phyloP scores from a whole-genome alignment of 2,329 filamentous ascomycete genomes.

The Cordyceps tenuipes region DNA sequence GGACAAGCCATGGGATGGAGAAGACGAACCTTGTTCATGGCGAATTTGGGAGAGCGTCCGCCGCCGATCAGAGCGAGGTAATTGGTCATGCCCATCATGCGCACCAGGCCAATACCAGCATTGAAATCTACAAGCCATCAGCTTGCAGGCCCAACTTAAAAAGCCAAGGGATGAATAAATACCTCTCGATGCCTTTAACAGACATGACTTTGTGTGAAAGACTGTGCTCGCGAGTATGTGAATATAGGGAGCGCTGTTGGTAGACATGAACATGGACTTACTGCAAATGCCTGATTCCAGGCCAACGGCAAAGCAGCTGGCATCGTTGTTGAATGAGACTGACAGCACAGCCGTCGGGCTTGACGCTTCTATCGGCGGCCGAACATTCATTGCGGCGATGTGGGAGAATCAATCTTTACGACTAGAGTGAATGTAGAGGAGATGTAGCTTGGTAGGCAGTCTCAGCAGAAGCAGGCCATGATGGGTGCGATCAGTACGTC shows the following conservation, averaged over 20 bases:
- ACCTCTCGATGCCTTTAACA: conserved; percentile 52
- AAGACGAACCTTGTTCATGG: conserved; percentile 65
- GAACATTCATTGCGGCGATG: conserved; percentile 66
- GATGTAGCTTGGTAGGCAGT: not conserved
- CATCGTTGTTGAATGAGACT: conserved; percentile 76
- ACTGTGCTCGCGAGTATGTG: conserved; percentile 40
- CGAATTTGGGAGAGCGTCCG: conserved; percentile 75
- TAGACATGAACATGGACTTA: conserved; percentile 28
- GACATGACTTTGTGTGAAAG: conserved; percentile 63
- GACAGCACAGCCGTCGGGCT: conserved; percentile 69
- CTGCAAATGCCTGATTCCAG: conserved; percentile 79
- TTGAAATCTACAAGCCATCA: conserved; percentile 53
- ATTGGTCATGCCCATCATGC: conserved; percentile 81
- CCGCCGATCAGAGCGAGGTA: conserved; percentile 87
- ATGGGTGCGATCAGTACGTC: not conserved
- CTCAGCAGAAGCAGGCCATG: conserved; percentile 1
- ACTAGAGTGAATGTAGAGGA: not conserved
- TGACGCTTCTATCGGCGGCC: conserved; percentile 73
- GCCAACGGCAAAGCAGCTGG: conserved; percentile 78
- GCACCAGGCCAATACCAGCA: conserved; percentile 70
- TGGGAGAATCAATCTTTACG: not conserved
- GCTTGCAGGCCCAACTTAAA: not conserved
- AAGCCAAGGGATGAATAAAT: conserved; percentile 10
- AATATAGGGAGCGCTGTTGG: not conserved
- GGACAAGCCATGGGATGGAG: not conserved